Conservation (phyloP, 495 filamentous ascomycete genomes). For the Penicillium cinerascens region DNA sequence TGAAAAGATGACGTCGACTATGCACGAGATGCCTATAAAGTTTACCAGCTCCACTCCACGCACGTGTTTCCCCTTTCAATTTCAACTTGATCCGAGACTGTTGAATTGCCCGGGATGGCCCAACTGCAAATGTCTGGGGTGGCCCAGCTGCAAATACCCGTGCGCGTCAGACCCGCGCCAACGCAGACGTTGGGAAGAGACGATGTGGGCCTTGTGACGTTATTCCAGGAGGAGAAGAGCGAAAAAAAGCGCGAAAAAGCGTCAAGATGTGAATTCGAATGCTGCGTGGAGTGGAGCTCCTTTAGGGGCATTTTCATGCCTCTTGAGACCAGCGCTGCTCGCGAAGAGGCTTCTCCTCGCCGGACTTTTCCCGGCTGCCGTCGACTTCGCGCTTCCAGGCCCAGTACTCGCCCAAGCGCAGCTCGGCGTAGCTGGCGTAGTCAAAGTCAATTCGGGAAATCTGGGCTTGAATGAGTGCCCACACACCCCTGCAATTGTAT, state of each 20-base stretch:
- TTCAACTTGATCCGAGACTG: background rate
- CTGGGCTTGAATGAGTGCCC: slow-evolving; percentile 92
- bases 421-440: slow-evolving; percentile 87
- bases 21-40: background rate
- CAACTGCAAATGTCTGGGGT: slow-evolving; percentile 16
- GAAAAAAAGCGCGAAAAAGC: background rate
- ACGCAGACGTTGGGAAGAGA: background rate
- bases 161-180: background rate
- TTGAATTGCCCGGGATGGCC: slow-evolving; percentile 6
- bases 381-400: slow-evolving; percentile 80
- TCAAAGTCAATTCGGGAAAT: slow-evolving; percentile 98
- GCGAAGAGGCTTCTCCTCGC: slow-evolving; percentile 64
- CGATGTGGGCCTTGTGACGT: slow-evolving; percentile 5
- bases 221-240: background rate
- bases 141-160: slow-evolving; percentile 17
- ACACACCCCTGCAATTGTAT: slow-evolving; percentile 69
- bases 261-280: background rate
- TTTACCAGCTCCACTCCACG: background rate
- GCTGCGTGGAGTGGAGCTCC: background rate
- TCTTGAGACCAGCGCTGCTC: slow-evolving; percentile 80
- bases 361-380: slow-evolving; percentile 52
- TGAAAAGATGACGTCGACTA: background rate
- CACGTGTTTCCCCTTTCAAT: background rate
- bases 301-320: slow-evolving; percentile 17
- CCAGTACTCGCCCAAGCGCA: slow-evolving; percentile 88